Evolutionary conservation across 345 rosid species (phyloP), one percentile per base, ranked within the genome.

Genomic region (Salix purpurea): DNA sequence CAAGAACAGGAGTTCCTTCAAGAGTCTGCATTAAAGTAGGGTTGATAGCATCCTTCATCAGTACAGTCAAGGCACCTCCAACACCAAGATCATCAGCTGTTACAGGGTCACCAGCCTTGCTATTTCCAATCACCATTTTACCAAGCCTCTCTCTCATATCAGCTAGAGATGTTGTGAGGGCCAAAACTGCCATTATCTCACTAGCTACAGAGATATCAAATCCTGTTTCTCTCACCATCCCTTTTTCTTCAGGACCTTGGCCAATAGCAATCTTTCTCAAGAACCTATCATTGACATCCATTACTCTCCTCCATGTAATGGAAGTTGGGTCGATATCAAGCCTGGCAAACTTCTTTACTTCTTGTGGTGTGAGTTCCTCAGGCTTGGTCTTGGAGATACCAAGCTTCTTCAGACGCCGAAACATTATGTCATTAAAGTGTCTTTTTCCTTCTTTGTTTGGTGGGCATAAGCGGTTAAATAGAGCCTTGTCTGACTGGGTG

Each of bases 171-270:
- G 97, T 92, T 28, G 99, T 96, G 69, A 94, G 91, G 74, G 99
- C 99, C 84, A 96, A 84, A 79, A 96, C 99, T 72, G 98, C 99
- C 99, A 96, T 96, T 80, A 96, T 96, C 85, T 96, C 99, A 83
- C 97, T 96, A 68, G 99, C 99, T 78, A 96, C 99, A 54, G 99
- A 87, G 66, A 96, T 96, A 75, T 96, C 98, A 77, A 96, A 96
- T 67, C 98, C 92, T 1, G 99, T 94, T 85, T 91, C 99, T 83
- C 99, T 92, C 56, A 90, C 85, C 97, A 94, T 94, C 71, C 98
- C 99, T 78, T 90, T 96, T 52, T 96, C 99, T 72, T 96, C 99
- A 12, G 99, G 96, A 56, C 98, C 99, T 76, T 91, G 98, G 10
- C 99, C 99, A 61, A 96, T 26, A 12, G 93, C 84, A 73, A 94